Evolutionary conservation across 176 grass and related monocot genomes (phyloP), one percentile per base, ranked within the genome.

Genomic region (Rhynchospora tenuis): DNA sequence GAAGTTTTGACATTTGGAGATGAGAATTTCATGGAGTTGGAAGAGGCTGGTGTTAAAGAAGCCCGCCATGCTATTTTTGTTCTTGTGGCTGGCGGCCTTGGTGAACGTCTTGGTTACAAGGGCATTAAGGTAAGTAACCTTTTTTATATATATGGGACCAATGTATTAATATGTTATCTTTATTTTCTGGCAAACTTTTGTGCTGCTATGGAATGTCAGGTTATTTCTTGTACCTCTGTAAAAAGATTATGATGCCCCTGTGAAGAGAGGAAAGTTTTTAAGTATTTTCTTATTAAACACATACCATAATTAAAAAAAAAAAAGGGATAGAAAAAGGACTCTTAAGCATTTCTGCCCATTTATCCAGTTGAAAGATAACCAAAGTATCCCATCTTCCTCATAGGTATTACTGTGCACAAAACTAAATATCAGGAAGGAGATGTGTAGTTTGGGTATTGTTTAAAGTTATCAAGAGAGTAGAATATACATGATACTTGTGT

Each of bases 81-180:
- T 88, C 96, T 99, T 85, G 96, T 99, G n/a, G 96, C 96, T 48
- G 96, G 96, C 43, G 93, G 96, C 4, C 96, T 99, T 78, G 96
- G 96, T 46, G 96, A 99, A 88, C 88, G 92, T 56, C 95, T 98
- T 71, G 95, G 95, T 29, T 98, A 98, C 79, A 95, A 98, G 76
- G 95, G 95, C 86, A 98, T 98, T 81, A 98, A 98, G 93, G 95
- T 98, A 85, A 86, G 42, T 81, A n/a, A 1, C 20, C 16, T 28
- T 14, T 86, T 59, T 52, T 85, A 57, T 75, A 12, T 46, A 59
- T 48, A n/a, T 26, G 26, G 12, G 22, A 28, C n/a, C 57, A 81
- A 76, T 76, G 73, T 76, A 56, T 31, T 46, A 38, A 9, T 5
- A 58, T 79, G 22, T 61, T 62, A 45, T 33, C 31, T 66, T 29